These are phyloP conservation scores for Tolypocladium album DNA, from an alignment of 2,329 filamentous ascomycete genomes.

Conservation along the genomic window DNA sequence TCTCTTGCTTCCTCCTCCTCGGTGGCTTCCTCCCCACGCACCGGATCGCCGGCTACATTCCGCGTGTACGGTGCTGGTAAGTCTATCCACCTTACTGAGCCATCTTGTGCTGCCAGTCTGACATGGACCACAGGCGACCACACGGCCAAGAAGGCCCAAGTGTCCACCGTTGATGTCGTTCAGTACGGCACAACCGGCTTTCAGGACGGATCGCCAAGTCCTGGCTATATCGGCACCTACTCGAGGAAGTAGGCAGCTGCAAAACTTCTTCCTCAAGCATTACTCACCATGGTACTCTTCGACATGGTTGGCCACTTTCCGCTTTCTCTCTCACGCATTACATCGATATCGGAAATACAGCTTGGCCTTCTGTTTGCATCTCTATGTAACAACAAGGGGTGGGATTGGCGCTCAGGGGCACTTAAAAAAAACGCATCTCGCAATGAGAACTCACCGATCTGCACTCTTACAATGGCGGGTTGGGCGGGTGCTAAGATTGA, in stretches of 20 bases:
- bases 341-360: not conserved
- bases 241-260: not conserved
- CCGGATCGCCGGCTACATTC: conserved; percentile 15
- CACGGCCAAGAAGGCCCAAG: conserved; percentile 11
- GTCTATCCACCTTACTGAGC: conserved; percentile 6
- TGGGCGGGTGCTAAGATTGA: not conserved
- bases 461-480: not conserved
- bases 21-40: conserved; percentile 12
- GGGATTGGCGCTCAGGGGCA: not conserved
- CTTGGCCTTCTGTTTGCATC: not conserved
- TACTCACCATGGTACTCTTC: not conserved
- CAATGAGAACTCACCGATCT: not conserved
- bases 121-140: conserved; percentile 13
- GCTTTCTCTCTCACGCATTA: not conserved
- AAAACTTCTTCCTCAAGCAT: not conserved
- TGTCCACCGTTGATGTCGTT: conserved; percentile 16
- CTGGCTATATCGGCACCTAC: conserved; percentile 14
- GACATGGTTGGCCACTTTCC: not conserved
- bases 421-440: not conserved
- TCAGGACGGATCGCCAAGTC: conserved; percentile 19
- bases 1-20: conserved; percentile 6
- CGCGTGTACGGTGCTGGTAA: conserved; percentile 22
- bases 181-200: conserved; percentile 19
- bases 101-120: conserved; percentile 6
- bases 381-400: not conserved